Conservation (phyloP, 148 eudicot genomes). For the Pouteria glomerata region DNA sequence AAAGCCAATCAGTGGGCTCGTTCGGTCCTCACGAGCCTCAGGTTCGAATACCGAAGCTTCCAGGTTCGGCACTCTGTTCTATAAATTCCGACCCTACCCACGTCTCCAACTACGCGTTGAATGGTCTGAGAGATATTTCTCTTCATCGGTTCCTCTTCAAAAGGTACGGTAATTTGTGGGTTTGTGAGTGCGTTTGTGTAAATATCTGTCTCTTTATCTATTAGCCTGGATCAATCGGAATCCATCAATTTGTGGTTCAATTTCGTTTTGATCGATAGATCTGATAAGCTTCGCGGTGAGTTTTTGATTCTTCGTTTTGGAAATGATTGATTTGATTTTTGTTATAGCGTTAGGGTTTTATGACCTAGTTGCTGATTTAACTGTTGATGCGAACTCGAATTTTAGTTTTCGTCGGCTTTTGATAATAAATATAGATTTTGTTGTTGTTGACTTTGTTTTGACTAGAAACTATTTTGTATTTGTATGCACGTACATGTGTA, state of each 20-base stretch:
- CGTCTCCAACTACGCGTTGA: background rate
- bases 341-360: background rate
- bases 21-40: slow-evolving; percentile 15
- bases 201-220: background rate
- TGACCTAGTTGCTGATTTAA: background rate
- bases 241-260: background rate
- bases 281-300: background rate
- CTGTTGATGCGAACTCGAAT: background rate
- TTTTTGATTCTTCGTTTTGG: background rate
- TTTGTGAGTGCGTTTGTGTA: background rate
- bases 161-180: background rate
- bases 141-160: background rate
- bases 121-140: slow-evolving; percentile 10
- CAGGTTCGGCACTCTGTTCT: background rate
- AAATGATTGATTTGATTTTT: background rate
- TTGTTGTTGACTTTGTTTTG: background rate
- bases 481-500: background rate
- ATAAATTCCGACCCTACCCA: background rate
- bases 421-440: no score
- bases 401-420: background rate
- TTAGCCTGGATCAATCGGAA: background rate
- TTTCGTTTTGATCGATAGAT: background rate
- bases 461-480: background rate
- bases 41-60: slow-evolving; percentile 8
- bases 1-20: background rate